These are phyloP conservation scores for Phytomonas serpens DNA, from an alignment of 208 protist species.

Conservation along the genomic window DNA sequence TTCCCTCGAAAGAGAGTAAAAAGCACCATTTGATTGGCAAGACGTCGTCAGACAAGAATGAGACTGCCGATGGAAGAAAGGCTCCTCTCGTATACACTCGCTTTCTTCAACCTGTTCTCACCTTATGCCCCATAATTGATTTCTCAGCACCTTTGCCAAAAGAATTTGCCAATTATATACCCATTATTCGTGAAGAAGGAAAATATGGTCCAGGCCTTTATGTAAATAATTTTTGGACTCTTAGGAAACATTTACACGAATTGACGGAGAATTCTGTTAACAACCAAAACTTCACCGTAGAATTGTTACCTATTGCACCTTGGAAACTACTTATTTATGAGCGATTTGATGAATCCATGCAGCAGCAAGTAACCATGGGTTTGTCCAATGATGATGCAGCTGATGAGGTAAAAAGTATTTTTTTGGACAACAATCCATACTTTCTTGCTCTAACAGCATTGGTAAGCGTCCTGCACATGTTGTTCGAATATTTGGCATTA, in stretches of 20 bases:
- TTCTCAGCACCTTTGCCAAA: conserved; percentile 52
- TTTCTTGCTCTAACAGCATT: conserved; percentile 91
- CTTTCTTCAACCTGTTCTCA: conserved; percentile 58
- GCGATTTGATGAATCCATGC: conserved; percentile 78
- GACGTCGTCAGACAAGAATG: conserved; percentile 5
- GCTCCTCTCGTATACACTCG: not conserved
- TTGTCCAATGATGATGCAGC: conserved; percentile 29
- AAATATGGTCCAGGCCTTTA: conserved; percentile 87
- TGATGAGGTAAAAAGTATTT: conserved; percentile 90
- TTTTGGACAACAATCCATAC: conserved; percentile 94
- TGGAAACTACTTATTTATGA: conserved; percentile 71
- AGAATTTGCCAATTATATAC: conserved; percentile 28
- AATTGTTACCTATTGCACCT: conserved; percentile 27
- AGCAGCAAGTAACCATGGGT: conserved; percentile 62
- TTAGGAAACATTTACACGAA: conserved; percentile 69
- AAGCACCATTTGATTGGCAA: conserved; percentile 18
- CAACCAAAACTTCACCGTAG: conserved; percentile 31
- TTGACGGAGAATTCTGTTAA: not conserved
- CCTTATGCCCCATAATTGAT: conserved; percentile 62
- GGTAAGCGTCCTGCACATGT: conserved; percentile 94
- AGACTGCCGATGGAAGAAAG: not conserved
- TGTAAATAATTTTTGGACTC: conserved; percentile 94
- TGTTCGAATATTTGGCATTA: conserved; percentile 99
- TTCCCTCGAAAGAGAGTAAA: conserved; percentile 20
- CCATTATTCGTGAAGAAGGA: conserved; percentile 18